Conservation (phyloP, 2,329 filamentous ascomycete genomes). For the Colletotrichum lentis region DNA sequence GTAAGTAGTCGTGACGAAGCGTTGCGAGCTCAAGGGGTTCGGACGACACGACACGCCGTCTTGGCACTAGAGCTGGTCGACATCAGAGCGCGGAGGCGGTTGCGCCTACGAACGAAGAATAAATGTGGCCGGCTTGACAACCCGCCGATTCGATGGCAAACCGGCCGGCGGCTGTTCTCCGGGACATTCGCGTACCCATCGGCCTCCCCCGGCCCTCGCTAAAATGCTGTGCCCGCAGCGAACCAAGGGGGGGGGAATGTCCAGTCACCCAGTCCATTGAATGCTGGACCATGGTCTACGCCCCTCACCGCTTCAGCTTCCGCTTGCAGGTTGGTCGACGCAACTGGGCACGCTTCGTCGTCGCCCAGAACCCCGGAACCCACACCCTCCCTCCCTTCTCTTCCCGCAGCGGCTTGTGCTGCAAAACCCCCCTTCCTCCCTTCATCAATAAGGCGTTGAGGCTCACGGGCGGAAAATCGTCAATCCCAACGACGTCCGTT, state of each 20-base stretch:
- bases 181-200: background rate
- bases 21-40: background rate
- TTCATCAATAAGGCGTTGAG: slow-evolving; percentile 29
- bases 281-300: slow-evolving; percentile 14
- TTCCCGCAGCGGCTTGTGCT: slow-evolving; percentile 6
- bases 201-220: background rate
- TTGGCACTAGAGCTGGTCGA: background rate
- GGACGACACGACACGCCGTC: background rate
- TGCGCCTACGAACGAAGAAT: background rate
- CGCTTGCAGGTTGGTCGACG: background rate
- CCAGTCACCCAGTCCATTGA: background rate
- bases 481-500: slow-evolving; percentile 34
- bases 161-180: background rate
- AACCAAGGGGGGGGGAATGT: background rate
- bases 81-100: background rate
- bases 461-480: slow-evolving; percentile 21
- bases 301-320: slow-evolving; percentile 14
- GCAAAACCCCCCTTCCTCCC: slow-evolving; percentile 27
- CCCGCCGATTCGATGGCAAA: background rate
- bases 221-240: slow-evolving; percentile 3
- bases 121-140: background rate
- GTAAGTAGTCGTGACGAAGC: background rate
- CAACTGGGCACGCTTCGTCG: background rate
- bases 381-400: slow-evolving; percentile 6
- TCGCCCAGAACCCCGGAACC: slow-evolving; percentile 26